These are phyloP conservation scores for Cyberlindnera mississippiensis DNA, from an alignment of 805 yeast genomes.

Conservation along the genomic window DNA sequence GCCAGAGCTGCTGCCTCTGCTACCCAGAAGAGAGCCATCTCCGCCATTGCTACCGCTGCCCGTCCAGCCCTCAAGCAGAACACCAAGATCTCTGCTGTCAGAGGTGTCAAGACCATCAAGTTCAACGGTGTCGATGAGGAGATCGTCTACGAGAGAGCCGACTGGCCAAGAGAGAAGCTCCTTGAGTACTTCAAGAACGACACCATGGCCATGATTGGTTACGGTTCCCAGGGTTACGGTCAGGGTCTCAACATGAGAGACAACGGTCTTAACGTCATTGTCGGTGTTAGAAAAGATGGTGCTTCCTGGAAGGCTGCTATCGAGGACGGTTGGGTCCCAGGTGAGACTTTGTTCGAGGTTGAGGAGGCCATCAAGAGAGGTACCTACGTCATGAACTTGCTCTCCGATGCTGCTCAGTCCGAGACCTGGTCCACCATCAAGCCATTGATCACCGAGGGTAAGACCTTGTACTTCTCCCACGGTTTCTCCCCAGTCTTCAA, in stretches of 20 bases:
- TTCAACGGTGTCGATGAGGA: conserved; percentile 97
- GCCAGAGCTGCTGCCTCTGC: conserved; percentile 31
- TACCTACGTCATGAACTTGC: conserved; percentile 94
- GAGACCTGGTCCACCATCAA: conserved; percentile 90
- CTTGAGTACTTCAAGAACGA: conserved; percentile 96
- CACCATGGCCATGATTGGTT: conserved; percentile 96
- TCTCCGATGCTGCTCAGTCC: conserved; percentile 99
- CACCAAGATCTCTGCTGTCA: conserved; percentile 53
- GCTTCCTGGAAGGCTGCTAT: conserved; percentile 99
- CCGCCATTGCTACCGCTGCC: conserved; percentile 45
- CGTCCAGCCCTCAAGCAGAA: conserved; percentile 57
- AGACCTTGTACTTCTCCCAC: conserved; percentile 98
- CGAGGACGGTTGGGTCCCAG: conserved; percentile 99
- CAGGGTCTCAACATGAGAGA: conserved; percentile 99
- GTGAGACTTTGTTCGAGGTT: conserved; percentile 94
- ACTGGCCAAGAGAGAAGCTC: conserved; percentile 98
- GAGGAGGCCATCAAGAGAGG: conserved; percentile 90
- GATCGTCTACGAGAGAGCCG: conserved; percentile 96
- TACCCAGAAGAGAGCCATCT: conserved; percentile 56
- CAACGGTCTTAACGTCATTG: conserved; percentile 94
- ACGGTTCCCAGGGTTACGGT: conserved; percentile 99
- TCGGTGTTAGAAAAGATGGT: conserved; percentile 98
- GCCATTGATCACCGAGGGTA: conserved; percentile 93
- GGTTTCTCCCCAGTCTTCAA: conserved; percentile 99
- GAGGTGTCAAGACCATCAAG: conserved; percentile 96